Percentiles rank a stretch among this genome's conserved stretches.
Evolutionary conservation across 129 eudicot genomes (phyloP).

Genomic region (Arctium lappa): DNA sequence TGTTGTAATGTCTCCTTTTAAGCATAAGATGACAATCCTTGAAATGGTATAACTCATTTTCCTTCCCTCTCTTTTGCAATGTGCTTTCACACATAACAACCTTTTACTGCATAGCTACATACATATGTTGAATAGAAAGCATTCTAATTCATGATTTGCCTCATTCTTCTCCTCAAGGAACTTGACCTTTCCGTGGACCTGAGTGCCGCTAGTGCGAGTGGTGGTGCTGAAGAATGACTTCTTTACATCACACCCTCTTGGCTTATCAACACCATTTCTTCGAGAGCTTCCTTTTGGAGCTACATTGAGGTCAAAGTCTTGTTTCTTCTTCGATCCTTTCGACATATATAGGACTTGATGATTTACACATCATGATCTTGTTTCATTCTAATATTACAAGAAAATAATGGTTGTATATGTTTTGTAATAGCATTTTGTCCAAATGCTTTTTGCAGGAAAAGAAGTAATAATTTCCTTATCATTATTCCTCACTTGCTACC

Average conservation of each 20-base stretch:
- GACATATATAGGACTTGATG: constrained; percentile 10
- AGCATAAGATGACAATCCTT: neutral
- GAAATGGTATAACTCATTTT: neutral
- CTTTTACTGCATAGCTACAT: neutral
- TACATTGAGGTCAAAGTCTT: neutral
- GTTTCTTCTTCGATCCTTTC: neutral
- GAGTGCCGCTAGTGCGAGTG: constrained; percentile 76
- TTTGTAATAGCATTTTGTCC: constrained; percentile 7
- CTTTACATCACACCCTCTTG: neutral
- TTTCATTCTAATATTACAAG: constrained; percentile 1
- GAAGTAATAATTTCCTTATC: constrained; percentile 13
- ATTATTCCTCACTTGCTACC: neutral
- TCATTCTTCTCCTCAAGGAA: constrained; percentile 37
- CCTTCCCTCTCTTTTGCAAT: neutral
- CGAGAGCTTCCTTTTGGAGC: neutral
- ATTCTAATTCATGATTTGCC: neutral
- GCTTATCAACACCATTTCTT: neutral
- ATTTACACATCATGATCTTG: constrained; percentile 7
- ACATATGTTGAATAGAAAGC: neutral
- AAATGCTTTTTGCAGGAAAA: constrained; percentile 12
- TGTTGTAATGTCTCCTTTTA: neutral
- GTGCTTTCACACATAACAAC: neutral
- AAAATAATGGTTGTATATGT: constrained; percentile 13
- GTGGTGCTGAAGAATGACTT: constrained; percentile 43
- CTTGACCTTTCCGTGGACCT: constrained; percentile 83